Evolutionary conservation across 2,329 filamentous ascomycete species (phyloP), one percentile per base, ranked within the genome.

Genomic region (Dactylellina sp.): DNA sequence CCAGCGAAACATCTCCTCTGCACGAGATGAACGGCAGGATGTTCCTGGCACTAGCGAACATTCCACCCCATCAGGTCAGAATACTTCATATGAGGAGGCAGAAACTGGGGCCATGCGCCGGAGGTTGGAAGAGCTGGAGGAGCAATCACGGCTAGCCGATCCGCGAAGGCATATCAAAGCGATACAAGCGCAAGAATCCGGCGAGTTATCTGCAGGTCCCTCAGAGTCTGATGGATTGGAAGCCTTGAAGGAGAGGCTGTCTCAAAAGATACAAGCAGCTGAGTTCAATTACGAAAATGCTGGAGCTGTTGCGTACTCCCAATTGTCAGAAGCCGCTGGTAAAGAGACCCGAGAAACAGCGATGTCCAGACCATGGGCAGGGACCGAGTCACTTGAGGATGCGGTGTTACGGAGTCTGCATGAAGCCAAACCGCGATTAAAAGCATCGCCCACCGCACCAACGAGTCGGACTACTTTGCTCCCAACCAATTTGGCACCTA

Each of bases 371-470:
- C 85, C 90, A 0, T 99, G 95, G 95, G 88, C 86, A 0, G 95
- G 94, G 1, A 84, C 86, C 11, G 95, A 98, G 81, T 84, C 83
- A 3, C 82, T 89, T 0, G 87, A 89, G 77, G 93, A 97, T 80
- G 86, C 90, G 0, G 89, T 92, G 20, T 82, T 96, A 53, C 88
- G 95, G 32, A 98, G 98, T 91, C 81, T 95, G 9, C 86, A 91
- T 65, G 92, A 96, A 79, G 86, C 91, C 24, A 87, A 87, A 71
- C 92, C 93, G 79, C 91, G 90, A 0, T 82, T 96, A 53, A 86
- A 87, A 76, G 83, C 84, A 11, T 85, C 87, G 22, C 63, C 57
- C 3, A 66, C 28, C 11, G 47, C 40, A 35, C 25, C 47, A 22
- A 62, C 62, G n/a, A 56, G 52, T 18, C 78, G 82, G 80, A 3